Evolutionary conservation across 768 basidiomycete species (phyloP).

Genomic region (Boletus barrowsii): DNA sequence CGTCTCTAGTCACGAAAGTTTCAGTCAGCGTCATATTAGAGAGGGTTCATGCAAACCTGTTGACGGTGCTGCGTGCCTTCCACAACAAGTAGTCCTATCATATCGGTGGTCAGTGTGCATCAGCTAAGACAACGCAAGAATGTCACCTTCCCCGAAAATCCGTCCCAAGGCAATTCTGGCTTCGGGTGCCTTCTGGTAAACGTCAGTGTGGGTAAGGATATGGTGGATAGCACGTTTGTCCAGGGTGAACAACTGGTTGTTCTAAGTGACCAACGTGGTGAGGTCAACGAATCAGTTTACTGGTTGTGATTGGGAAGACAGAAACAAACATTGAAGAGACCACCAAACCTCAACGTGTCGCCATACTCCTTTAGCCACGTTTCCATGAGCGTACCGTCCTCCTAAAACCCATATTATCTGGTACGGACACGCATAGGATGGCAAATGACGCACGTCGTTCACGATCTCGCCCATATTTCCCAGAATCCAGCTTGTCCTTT

Average conservation of each 20-base stretch:
- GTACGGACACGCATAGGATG: neutral
- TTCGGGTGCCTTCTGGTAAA: slow-evolving; percentile 54
- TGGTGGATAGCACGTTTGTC: slow-evolving; percentile 65
- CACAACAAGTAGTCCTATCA: slow-evolving; percentile 47
- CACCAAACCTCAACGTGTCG: slow-evolving; percentile 41
- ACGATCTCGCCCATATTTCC: slow-evolving; percentile 48
- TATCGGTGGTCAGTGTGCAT: neutral
- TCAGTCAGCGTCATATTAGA: neutral
- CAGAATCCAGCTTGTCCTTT: slow-evolving; percentile 41
- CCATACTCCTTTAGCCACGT: slow-evolving; percentile 50
- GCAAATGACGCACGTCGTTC: slow-evolving; percentile 34
- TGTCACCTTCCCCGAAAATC: slow-evolving; percentile 41
- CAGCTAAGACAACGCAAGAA: neutral
- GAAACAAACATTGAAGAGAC: slow-evolving; percentile 41
- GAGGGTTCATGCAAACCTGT: slow-evolving; percentile 27
- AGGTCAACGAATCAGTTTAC: neutral
- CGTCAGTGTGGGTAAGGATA: slow-evolving; percentile 52
- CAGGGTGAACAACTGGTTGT: slow-evolving; percentile 47
- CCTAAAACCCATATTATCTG: slow-evolving; percentile 7
- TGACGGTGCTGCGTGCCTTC: slow-evolving; percentile 40
- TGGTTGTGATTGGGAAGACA: neutral
- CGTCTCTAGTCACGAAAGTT: slow-evolving; percentile 11
- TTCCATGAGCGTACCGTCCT: slow-evolving; percentile 35
- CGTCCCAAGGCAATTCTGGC: slow-evolving; percentile 36
- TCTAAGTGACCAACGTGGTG: slow-evolving; percentile 16